Evolutionary conservation across 345 rosid genomes (phyloP).

Genomic region (Carallia brachiata): DNA sequence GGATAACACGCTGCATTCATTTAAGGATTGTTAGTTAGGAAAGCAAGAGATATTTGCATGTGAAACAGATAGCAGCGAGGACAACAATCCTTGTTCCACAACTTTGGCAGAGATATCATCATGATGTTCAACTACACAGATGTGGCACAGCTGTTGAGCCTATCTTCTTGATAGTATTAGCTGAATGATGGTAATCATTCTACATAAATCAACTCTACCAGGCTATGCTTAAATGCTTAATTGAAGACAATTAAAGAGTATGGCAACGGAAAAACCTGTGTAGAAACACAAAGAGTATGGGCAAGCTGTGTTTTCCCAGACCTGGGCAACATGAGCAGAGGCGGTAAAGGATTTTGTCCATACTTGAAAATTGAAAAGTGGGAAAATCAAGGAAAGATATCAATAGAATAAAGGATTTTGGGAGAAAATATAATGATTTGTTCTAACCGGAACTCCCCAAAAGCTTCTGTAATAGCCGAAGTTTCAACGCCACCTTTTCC

Average conservation of each 20-base stretch:
- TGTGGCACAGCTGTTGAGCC: too few species aligned
- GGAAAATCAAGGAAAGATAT: not conserved
- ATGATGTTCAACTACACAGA: too few species aligned
- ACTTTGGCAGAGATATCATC: too few species aligned
- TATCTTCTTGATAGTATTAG: too few species aligned
- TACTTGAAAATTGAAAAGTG: not conserved
- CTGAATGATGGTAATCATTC: too few species aligned
- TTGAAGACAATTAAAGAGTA: not conserved
- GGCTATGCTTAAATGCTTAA: too few species aligned
- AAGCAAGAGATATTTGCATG: not conserved
- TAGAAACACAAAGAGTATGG: conserved; percentile 77
- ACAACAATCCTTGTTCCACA: too few species aligned
- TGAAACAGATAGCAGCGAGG: not conserved
- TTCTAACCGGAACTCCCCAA: conserved; percentile 85
- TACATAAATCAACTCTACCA: too few species aligned
- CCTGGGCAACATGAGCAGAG: conserved; percentile 33
- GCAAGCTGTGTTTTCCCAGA: conserved; percentile 94
- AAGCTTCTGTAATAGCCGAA: conserved; percentile 77
- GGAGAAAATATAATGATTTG: not conserved
- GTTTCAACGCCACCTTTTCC: conserved; percentile 82
- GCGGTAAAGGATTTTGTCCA: not conserved
- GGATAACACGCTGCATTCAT: not conserved
- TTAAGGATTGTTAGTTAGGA: not conserved
- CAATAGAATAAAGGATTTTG: not conserved
- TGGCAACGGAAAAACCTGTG: conserved; percentile 58